Conservation (phyloP, 2,329 filamentous ascomycete species). For the Fusarium hainanense region DNA sequence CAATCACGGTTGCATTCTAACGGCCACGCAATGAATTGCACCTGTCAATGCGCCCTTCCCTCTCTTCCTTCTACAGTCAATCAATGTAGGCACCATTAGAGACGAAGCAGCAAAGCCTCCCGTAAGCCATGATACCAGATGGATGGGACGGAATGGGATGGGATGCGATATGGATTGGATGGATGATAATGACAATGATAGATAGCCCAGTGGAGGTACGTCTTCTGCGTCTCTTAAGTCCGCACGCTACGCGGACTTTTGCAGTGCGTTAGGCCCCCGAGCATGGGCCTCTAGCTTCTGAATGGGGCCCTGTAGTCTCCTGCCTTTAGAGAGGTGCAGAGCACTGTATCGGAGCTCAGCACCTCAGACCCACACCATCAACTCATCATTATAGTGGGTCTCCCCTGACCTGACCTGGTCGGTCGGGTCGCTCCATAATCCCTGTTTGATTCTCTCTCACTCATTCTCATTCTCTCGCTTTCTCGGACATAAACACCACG, state of each 20-base stretch:
- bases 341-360: background rate
- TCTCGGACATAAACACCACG: slow-evolving; percentile 57
- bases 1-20: slow-evolving; percentile 21
- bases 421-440: slow-evolving; percentile 30
- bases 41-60: background rate
- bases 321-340: background rate
- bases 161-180: background rate
- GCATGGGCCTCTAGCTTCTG: background rate
- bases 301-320: background rate
- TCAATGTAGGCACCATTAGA: slow-evolving; percentile 29
- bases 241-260: slow-evolving; percentile 9
- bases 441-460: slow-evolving; percentile 19
- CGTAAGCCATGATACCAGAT: slow-evolving; percentile 22
- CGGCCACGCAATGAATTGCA: slow-evolving; percentile 1
- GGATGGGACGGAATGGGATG: background rate
- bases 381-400: slow-evolving; percentile 21
- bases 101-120: slow-evolving; percentile 27
- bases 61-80: background rate
- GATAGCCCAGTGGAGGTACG: background rate
- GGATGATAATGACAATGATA: slow-evolving; percentile 4
- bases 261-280: background rate
- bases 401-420: slow-evolving; percentile 15
- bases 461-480: slow-evolving; percentile 39
- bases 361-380: slow-evolving; percentile 14
- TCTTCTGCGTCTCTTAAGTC: background rate